Percentiles rank a stretch among this genome's conserved stretches.
Conservation (phyloP, 140 eudicot species). For the Flaveria floridana region DNA sequence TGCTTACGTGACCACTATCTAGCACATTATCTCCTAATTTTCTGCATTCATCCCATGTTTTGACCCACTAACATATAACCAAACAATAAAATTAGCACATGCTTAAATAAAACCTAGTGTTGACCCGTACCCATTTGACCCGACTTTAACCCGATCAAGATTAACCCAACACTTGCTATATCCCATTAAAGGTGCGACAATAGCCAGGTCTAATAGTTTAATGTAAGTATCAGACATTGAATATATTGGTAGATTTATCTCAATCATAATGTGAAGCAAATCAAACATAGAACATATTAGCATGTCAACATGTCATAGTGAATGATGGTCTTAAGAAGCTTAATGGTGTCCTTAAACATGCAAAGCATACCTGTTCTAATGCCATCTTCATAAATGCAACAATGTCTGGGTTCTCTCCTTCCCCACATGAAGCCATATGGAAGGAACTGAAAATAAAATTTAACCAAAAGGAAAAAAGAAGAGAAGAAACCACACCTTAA, state of each 20-base stretch:
- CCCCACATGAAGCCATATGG: conserved; percentile 43
- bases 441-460: neutral
- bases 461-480: neutral
- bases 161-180: neutral
- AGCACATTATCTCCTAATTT: too few relatives aligned
- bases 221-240: neutral
- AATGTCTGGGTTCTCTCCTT: conserved; percentile 22
- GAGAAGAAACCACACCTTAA: neutral
- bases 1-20: too few relatives aligned
- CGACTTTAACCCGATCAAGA: too few relatives aligned
- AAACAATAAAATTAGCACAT: too few relatives aligned
- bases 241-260: neutral
- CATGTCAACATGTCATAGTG: conserved; percentile 14
- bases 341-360: neutral
- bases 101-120: too few relatives aligned
- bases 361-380: conserved; percentile 47
- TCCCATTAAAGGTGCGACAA: neutral
- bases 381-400: conserved; percentile 69
- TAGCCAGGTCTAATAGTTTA: neutral
- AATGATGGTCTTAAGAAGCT: neutral
- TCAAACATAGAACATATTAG: neutral
- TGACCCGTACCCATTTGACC: too few relatives aligned
- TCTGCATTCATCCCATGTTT: too few relatives aligned
- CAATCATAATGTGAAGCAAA: conserved; percentile 1
- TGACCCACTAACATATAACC: too few relatives aligned